Evolutionary conservation across 768 basidiomycete genomes (phyloP).

Genomic region (Termitomyces sp.): DNA sequence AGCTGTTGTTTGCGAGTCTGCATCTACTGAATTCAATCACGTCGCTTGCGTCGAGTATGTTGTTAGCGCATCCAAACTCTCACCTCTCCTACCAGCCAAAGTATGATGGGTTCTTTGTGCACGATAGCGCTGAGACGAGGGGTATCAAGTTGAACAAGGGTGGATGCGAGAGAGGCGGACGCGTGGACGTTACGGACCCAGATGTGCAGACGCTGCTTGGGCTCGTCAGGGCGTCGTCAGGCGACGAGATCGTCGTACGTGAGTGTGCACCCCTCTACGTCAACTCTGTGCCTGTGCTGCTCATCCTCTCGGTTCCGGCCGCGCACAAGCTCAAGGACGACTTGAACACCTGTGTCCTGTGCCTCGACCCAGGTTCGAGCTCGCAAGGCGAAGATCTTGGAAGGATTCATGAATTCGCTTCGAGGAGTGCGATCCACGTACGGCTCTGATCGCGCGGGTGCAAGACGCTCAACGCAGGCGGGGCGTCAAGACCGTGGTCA

Average conservation of each 20-base stretch:
- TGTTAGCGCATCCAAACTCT: constrained; percentile 29
- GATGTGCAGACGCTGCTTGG: constrained; percentile 53
- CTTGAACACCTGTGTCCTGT: too few relatives aligned
- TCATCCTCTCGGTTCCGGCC: constrained; percentile 6
- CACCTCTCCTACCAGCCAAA: constrained; percentile 56
- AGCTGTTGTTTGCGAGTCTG: constrained; percentile 83
- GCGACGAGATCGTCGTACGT: constrained; percentile 51
- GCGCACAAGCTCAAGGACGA: too few relatives aligned
- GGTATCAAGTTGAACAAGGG: too few relatives aligned
- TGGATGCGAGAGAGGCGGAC: constrained; percentile 39
- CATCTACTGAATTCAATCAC: constrained; percentile 93
- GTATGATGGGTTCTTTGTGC: constrained; percentile 49
- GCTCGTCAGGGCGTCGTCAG: constrained; percentile 1
- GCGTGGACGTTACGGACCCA: constrained; percentile 69
- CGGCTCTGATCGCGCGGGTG: constrained; percentile 94
- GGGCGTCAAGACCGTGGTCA: constrained; percentile 93
- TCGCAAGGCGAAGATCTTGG: constrained; percentile 44
- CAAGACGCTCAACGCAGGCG: constrained; percentile 95
- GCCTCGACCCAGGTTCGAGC: too few relatives aligned
- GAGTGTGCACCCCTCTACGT: constrained; percentile 59
- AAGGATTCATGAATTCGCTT: constrained; percentile 75
- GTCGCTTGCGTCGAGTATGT: constrained; percentile 80
- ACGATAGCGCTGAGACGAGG: background rate
- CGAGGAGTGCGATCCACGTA: constrained; percentile 79
- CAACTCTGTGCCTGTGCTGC: constrained; percentile 35